These are phyloP conservation scores for Debaryomyces tyrocola DNA, from an alignment of 805 yeast genomes.

Conservation along the genomic window DNA sequence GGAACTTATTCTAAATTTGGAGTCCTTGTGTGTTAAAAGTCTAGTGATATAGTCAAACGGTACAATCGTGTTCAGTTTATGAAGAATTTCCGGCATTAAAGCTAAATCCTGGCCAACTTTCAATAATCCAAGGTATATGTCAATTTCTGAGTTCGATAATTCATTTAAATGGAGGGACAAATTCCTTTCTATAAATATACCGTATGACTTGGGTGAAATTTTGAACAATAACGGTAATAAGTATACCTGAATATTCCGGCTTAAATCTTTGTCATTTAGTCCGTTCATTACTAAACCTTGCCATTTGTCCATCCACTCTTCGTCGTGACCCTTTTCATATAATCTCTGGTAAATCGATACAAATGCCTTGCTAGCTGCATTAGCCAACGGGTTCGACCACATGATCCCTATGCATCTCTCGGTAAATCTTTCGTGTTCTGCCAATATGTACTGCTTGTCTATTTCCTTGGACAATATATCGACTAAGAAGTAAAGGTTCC, in stretches of 20 bases:
- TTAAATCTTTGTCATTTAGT: constrained; percentile 28
- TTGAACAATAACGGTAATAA: constrained; percentile 64
- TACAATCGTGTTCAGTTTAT: constrained; percentile 5
- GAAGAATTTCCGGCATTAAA: constrained; percentile 4
- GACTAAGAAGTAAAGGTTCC: constrained; percentile 61
- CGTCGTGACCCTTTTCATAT: constrained; percentile 24
- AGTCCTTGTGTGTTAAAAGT: constrained; percentile 48
- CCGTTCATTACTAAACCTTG: constrained; percentile 30
- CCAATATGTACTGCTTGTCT: constrained; percentile 40
- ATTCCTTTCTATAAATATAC: constrained; percentile 30
- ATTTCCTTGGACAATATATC: constrained; percentile 56
- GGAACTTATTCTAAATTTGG: constrained; percentile 49
- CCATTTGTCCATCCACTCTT: constrained; percentile 58
- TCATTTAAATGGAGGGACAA: constrained; percentile 9
- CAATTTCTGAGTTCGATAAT: constrained; percentile 22
- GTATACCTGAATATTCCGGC: constrained; percentile 55
- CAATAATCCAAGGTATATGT: constrained; percentile 52
- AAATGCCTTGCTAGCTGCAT: constrained; percentile 61
- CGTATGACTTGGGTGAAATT: constrained; percentile 45
- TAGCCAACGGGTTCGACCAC: constrained; percentile 62
- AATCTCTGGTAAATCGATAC: constrained; percentile 27
- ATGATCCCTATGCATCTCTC: constrained; percentile 49
- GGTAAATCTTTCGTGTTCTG: constrained; percentile 47
- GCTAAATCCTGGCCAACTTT: constrained; percentile 65
- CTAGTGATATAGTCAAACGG: constrained; percentile 1